Base-by-base conservation (phyloP, 805 yeast genomes). In the Saccharomyces kudriavzevii region DNA sequence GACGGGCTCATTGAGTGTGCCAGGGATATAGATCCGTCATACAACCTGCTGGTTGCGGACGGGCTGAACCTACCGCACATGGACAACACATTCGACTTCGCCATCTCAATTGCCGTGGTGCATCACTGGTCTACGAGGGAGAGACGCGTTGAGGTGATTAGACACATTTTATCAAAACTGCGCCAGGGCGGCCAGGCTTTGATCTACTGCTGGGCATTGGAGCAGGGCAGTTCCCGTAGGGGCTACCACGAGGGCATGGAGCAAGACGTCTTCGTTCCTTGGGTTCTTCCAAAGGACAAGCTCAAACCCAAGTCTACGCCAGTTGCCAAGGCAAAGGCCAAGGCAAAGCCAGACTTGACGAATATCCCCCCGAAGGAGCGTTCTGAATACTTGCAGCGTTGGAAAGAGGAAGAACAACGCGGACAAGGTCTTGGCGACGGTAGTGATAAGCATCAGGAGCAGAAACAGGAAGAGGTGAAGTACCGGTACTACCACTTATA, bases 131-230 rank as follows among this genome's bases (percentile, higher is more conserved):
- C 96, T n/a, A 89, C 95, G 0, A 79, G 78, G 20, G 85, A 83
- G 56, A 77, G 99, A 64, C 76, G 99, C 51, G 67, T 87, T 1
- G 80, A 78, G 8, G 97, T 97, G 0, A 83, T 94, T 6, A 60
- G 60, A 13, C 87, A 86, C 55, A 84, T 91, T 1, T 65, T 94
- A 40, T 70, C 82, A 22, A 80, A 80, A 54, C 67, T 94, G 51
- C 74, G 68, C 45, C 52, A 58, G 0, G 82, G 82, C 0, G 97
- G 96, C 1, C 79, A 77, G 51, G 87, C 89, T 0, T 71, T 94
- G 61, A 79, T 94, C 6, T 94, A 92, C 67, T 95, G 96, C 51
- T 94, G 99, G 99, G 99, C 99, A 0, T 70, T 94, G 51, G 99
- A 94, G 59, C 99, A 94, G 68, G 87, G 84, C 54, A 78, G 76